These are phyloP conservation scores for Hypomyces perniciosus DNA, from an alignment of 2,329 filamentous ascomycete genomes.

Conservation along the genomic window DNA sequence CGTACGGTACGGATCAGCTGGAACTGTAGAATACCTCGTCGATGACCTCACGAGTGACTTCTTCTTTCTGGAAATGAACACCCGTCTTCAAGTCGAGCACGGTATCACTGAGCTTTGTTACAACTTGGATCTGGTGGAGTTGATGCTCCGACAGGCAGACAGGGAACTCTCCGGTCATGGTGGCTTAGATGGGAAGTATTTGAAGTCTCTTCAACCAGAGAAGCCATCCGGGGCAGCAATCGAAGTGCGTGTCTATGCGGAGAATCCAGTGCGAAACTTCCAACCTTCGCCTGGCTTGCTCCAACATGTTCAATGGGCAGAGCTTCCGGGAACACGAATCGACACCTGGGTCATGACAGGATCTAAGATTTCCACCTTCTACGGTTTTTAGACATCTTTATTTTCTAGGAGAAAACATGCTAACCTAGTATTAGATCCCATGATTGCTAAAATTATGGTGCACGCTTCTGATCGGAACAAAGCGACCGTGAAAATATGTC, in stretches of 20 bases:
- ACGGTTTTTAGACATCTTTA: slow-evolving; percentile 40
- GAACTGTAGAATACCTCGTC: slow-evolving; percentile 41
- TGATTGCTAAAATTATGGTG: slow-evolving; percentile 54
- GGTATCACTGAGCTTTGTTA: slow-evolving; percentile 66
- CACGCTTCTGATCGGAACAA: slow-evolving; percentile 33
- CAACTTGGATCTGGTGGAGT: slow-evolving; percentile 63
- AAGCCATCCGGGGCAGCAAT: slow-evolving; percentile 26
- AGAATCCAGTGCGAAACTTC: slow-evolving; percentile 52
- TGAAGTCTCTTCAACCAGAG: neutral
- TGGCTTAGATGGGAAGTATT: neutral
- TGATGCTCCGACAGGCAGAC: slow-evolving; percentile 32
- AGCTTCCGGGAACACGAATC: slow-evolving; percentile 48
- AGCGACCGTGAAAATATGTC: slow-evolving; percentile 38
- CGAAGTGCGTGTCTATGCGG: slow-evolving; percentile 36
- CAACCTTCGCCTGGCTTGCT: slow-evolving; percentile 54
- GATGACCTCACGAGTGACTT: slow-evolving; percentile 32
- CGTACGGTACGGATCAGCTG: slow-evolving; percentile 35
- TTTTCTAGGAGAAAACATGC: too few species aligned
- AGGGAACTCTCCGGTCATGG: neutral
- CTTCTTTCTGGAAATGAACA: slow-evolving; percentile 45
- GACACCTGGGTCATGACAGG: slow-evolving; percentile 64
- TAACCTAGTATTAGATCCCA: slow-evolving; percentile 32
- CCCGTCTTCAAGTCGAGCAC: slow-evolving; percentile 45
- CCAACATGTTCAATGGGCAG: slow-evolving; percentile 43
- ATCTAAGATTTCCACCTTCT: slow-evolving; percentile 66